Percentiles rank a stretch among this genome's conserved stretches.
Evolutionary conservation across 441 rosid species (phyloP).

Genomic region (Erysimum pusillum): DNA sequence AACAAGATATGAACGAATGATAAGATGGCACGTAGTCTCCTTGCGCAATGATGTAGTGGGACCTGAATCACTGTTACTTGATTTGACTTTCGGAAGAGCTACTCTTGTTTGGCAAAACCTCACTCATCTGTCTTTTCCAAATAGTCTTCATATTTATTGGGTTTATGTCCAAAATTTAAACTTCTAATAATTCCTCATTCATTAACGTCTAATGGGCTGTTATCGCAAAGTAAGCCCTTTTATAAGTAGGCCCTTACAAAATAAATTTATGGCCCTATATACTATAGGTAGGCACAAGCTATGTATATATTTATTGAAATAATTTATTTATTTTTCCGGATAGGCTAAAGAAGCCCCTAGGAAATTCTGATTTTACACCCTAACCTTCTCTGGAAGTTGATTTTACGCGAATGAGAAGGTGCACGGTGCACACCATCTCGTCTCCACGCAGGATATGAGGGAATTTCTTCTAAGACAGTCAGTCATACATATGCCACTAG

Average conservation of each 20-base stretch:
- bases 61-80: conserved; percentile 14
- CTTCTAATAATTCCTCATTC: not conserved
- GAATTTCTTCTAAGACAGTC: too few relatives aligned
- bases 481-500: too few relatives aligned
- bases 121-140: conserved; percentile 14
- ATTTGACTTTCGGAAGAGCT: conserved; percentile 18
- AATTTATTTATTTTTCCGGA: too few relatives aligned
- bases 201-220: conserved; percentile 9
- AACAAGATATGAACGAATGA: conserved; percentile 21
- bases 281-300: not conserved
- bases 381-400: too few relatives aligned
- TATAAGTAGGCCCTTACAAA: not conserved
- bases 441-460: too few relatives aligned
- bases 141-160: conserved; percentile 1
- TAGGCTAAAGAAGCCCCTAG: too few relatives aligned
- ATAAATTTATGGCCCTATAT: not conserved
- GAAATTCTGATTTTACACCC: too few relatives aligned
- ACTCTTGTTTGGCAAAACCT: conserved; percentile 9
- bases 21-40: conserved; percentile 23
- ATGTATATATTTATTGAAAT: too few relatives aligned
- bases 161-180: not conserved
- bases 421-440: too few relatives aligned
- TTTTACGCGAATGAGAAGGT: too few relatives aligned
- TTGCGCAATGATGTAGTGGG: conserved; percentile 5
- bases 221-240: conserved; percentile 13